A percentile compares a stretch with the other conserved stretches of the same genome.
Evolutionary conservation across 495 filamentous ascomycete genomes (phyloP).

Genomic region (Neurospora sp.): DNA sequence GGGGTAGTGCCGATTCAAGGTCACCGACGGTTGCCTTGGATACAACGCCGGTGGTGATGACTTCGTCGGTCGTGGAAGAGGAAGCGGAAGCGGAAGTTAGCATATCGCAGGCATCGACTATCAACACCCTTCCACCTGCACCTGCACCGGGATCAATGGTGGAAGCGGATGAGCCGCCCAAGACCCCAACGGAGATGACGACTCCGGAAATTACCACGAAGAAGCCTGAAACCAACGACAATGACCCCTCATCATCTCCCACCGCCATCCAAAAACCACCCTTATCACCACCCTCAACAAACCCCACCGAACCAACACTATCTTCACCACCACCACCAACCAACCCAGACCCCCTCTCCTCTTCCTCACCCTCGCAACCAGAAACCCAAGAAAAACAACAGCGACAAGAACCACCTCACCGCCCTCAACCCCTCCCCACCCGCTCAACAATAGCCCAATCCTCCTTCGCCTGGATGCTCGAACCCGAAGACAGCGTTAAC

Average conservation of each 20-base stretch:
- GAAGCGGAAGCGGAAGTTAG: neutral
- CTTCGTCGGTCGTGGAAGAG: constrained; percentile 18
- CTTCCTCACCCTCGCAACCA: neutral
- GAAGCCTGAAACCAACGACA: neutral
- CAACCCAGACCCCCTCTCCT: neutral
- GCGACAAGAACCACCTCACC: constrained; percentile 6
- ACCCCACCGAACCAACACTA: neutral
- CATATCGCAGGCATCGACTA: neutral
- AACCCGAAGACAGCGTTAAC: constrained; percentile 30
- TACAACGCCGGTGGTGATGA: constrained; percentile 21
- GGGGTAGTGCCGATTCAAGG: constrained; percentile 3
- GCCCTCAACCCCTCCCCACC: constrained; percentile 36
- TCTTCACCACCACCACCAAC: neutral
- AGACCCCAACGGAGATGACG: neutral
- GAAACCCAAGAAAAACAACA: constrained; percentile 3
- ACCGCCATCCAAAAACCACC: neutral
- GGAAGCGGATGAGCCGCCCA: neutral
- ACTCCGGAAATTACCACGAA: constrained; percentile 14
- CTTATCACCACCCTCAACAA: neutral
- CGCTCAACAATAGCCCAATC: constrained; percentile 70
- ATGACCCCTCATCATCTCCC: neutral
- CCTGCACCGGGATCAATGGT: neutral
- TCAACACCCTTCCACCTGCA: neutral
- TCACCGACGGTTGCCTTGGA: constrained; percentile 24
- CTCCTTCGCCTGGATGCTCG: constrained; percentile 92